Base-by-base conservation (phyloP, 1,284 basidiomycete genomes). In the Kalmanozyma brasiliensis region DNA sequence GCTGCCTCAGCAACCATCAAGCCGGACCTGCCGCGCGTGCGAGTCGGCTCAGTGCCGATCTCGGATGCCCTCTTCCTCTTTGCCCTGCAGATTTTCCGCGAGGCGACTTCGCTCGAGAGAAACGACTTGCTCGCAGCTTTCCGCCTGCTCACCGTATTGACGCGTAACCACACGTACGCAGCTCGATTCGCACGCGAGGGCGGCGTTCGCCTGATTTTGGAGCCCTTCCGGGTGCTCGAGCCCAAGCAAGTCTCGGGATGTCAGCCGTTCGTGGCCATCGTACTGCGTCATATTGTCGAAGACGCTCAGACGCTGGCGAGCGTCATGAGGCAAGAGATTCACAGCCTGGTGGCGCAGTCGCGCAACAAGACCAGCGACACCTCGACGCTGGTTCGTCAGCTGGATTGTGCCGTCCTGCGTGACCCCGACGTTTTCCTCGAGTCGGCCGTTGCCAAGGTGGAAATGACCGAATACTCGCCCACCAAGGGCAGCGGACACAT, bases 211-310 rank as follows among this genome's bases (percentile, higher is more conserved):
- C 36, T 67, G 22, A 63, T 82, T 24, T 62, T 82, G 8, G 61
- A 67, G 44, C 75, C 79, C 1, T 76, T 82, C 62, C 44, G 45
- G 16, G 60, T 65, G 24, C 45, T 69, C 11, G 61, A 70, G 14
- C 56, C 66, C n/a, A 61, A 61, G 36, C 52, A 59, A 9, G 49
- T 74, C 8, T 55, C 61, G 16, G 64, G 90, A 24, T 91, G 90
- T 68, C 91, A 93, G 56, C 88, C 91, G 0, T 91, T 94, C 80
- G 87, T 93, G 43, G 88, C 90, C 19, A 91, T 92, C 77, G 90
- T 98, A 56, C 85, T 97, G 17, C 90, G 96, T 3, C 95, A 98
- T 81, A 84, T 93, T 49, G 88, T 95, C 49, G 96, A 99, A 83
- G 91, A 94, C 69, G 78, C 85, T 5, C 79, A 84, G 7, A 87